Conservation (phyloP, 768 basidiomycete species). For the Coprinopsis sp. region DNA sequence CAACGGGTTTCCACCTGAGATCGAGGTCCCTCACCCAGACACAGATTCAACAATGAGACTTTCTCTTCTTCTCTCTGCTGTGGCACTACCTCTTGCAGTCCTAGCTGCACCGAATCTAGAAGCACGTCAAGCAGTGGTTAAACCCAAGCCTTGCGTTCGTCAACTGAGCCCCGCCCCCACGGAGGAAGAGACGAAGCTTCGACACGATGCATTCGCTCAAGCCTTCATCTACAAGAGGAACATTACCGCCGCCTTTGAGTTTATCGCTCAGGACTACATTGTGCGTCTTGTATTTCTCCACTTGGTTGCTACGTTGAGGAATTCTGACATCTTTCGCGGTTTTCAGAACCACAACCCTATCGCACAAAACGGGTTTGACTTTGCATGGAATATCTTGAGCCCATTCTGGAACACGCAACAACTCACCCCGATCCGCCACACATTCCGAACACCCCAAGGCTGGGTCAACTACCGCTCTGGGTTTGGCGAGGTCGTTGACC, state of each 20-base stretch:
- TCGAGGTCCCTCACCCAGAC: too few relatives aligned
- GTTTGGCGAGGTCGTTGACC: conserved; percentile 6
- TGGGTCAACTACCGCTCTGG: conserved; percentile 9
- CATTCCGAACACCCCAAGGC: conserved; percentile 4
- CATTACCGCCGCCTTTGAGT: conserved; percentile 9
- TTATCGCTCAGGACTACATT: conserved; percentile 8
- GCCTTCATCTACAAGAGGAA: conserved; percentile 11
- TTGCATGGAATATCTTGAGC: conserved; percentile 9
- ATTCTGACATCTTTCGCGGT: background rate
- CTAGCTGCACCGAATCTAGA: conserved; percentile 1
- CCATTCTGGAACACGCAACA: conserved; percentile 7
- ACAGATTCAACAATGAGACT: conserved; percentile 1
- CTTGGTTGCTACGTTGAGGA: background rate
- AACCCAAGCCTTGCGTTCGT: conserved; percentile 6
- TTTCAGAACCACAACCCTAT: conserved; percentile 8
- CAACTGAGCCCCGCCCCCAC: conserved; percentile 6
- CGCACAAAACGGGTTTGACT: conserved; percentile 10
- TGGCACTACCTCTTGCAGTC: background rate
- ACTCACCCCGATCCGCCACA: conserved; percentile 3
- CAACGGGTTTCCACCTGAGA: too few relatives aligned
- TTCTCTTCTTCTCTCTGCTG: background rate
- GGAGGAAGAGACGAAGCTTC: conserved; percentile 2
- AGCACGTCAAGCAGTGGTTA: conserved; percentile 3
- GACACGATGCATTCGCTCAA: conserved; percentile 7
- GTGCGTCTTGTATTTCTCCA: background rate